These are phyloP conservation scores for Diatrype stigma DNA, from an alignment of 2,329 filamentous ascomycete species.

Conservation along the genomic window DNA sequence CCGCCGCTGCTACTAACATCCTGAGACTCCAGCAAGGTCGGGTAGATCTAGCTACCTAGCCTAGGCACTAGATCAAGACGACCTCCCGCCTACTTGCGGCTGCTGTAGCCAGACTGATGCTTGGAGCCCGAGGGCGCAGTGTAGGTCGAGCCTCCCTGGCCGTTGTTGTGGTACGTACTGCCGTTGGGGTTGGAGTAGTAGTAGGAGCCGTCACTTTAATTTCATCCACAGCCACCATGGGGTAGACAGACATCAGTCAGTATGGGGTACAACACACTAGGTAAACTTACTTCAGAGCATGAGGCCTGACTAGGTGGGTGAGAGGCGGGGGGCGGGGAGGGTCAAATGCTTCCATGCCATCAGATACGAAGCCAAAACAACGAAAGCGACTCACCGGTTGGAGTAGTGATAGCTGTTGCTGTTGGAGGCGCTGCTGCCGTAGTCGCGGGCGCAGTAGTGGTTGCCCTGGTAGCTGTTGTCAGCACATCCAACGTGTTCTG, in stretches of 20 bases:
- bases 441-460: constrained; percentile 63
- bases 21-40: no score
- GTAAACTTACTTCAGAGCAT: no score
- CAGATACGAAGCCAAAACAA: no score
- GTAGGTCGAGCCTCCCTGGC: constrained; percentile 55
- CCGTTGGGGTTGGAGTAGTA: constrained; percentile 69
- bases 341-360: no score
- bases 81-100: background rate
- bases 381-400: constrained; percentile 45
- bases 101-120: constrained; percentile 20
- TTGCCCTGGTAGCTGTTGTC: constrained; percentile 49
- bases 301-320: background rate
- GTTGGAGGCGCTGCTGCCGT: constrained; percentile 52
- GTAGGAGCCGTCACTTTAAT: constrained; percentile 58
- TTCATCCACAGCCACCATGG: no score
- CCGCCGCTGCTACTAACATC: no score
- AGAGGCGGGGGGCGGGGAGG: no score
- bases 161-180: constrained; percentile 64
- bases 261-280: no score
- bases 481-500: no score
- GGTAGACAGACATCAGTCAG: no score
- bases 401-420: constrained; percentile 64
- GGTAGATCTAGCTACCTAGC: no score
- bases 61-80: no score
- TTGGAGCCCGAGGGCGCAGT: constrained; percentile 46